Conservation (phyloP, 2,329 filamentous ascomycete species). For the Sporothrix variecibatus region DNA sequence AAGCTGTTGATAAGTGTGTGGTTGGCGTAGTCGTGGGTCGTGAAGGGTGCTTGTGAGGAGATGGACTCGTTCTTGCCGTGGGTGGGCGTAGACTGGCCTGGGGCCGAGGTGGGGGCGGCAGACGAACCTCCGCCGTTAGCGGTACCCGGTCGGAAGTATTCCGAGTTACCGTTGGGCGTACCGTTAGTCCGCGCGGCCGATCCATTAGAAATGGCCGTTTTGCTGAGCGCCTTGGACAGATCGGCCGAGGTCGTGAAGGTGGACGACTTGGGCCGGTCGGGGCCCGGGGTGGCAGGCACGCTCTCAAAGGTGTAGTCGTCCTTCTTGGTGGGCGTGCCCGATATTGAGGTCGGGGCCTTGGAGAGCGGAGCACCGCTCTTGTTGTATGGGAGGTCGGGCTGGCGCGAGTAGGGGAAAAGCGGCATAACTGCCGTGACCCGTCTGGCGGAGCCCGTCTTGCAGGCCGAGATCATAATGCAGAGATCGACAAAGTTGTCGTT, state of each 20-base stretch:
- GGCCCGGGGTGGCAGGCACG: conserved; percentile 80
- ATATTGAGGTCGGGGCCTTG: conserved; percentile 53
- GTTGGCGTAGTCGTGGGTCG: conserved; percentile 67
- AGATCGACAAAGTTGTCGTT: conserved; percentile 97
- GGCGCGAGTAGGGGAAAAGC: conserved; percentile 93
- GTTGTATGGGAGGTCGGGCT: conserved; percentile 96
- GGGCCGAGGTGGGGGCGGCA: conserved; percentile 36
- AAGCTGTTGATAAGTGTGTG: conserved; percentile 58
- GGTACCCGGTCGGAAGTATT: conserved; percentile 26
- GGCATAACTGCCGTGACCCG: conserved; percentile 92
- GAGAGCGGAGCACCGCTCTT: conserved; percentile 87
- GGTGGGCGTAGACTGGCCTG: conserved; percentile 38
- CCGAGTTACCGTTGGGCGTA: conserved; percentile 34
- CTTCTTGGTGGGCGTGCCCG: conserved; percentile 40
- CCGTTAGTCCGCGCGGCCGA: conserved; percentile 37
- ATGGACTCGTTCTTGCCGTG: conserved; percentile 44
- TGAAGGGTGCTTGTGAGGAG: conserved; percentile 51
- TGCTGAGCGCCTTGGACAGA: conserved; percentile 72
- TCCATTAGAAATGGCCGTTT: conserved; percentile 60
- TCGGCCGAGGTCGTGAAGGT: conserved; percentile 69
- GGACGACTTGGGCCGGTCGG: conserved; percentile 66
- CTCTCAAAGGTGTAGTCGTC: conserved; percentile 87
- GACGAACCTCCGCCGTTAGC: conserved; percentile 35
- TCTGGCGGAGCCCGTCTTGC: conserved; percentile 80
- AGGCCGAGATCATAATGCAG: conserved; percentile 97